Conservation (phyloP, 345 rosid genomes). For the Populus simonii region DNA sequence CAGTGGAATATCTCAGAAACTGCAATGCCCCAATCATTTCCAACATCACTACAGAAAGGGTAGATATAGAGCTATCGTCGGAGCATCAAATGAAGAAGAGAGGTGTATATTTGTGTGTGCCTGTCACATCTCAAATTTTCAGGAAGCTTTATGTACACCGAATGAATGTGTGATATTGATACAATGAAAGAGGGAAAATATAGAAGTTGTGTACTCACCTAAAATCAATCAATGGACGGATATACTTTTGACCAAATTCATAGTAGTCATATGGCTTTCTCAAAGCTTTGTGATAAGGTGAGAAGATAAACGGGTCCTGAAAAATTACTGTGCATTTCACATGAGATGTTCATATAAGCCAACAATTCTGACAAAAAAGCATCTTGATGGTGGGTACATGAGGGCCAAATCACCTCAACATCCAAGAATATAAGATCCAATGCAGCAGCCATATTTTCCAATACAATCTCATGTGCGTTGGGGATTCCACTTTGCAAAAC, state of each 20-base stretch:
- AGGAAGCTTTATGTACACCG: not conserved
- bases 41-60: not conserved
- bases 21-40: not conserved
- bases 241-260: slow-evolving; percentile 86
- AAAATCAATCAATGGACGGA: slow-evolving; percentile 83
- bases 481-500: slow-evolving; percentile 67
- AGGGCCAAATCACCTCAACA: slow-evolving; percentile 57
- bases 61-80: not conserved
- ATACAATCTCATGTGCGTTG: slow-evolving; percentile 51
- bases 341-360: slow-evolving; percentile 17
- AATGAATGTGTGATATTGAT: not conserved
- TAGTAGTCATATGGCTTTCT: slow-evolving; percentile 94
- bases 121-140: slow-evolving; percentile 2
- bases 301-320: slow-evolving; percentile 79
- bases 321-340: slow-evolving; percentile 25
- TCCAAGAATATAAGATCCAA: slow-evolving; percentile 79
- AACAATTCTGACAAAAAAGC: slow-evolving; percentile 10
- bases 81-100: not conserved
- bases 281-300: slow-evolving; percentile 78
- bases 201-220: slow-evolving; percentile 47
- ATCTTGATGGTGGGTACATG: slow-evolving; percentile 6
- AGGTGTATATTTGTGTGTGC: not conserved
- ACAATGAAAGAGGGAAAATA: not conserved
- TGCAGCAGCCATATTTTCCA: slow-evolving; percentile 78
- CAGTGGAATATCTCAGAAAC: not conserved